phyloP scores from a whole-genome alignment of 768 basidiomycete species.

The Lactarius vividus region DNA sequence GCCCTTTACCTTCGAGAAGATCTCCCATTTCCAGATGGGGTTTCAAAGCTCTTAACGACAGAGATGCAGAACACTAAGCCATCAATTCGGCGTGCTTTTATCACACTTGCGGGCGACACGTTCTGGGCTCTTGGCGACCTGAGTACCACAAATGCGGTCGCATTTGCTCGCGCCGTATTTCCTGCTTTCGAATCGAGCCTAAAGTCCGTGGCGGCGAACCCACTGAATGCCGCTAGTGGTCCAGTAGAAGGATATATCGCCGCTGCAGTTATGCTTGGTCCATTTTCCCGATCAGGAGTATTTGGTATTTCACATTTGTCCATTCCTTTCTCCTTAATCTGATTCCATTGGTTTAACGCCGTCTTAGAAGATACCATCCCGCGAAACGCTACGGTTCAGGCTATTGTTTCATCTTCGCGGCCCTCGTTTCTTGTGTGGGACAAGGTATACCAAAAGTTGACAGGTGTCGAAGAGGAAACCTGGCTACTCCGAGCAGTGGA shows the following conservation, averaged over 20 bases:
- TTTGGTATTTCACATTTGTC: conserved; percentile 47
- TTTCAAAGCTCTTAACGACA: conserved; percentile 53
- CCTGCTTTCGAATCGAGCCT: conserved; percentile 68
- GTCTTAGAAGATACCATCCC: conserved; percentile 47
- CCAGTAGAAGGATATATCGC: conserved; percentile 87
- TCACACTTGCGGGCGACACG: conserved; percentile 57
- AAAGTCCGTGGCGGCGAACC: conserved; percentile 61
- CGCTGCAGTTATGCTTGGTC: conserved; percentile 63
- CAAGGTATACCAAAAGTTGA: conserved; percentile 75
- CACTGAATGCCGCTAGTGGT: conserved; percentile 56
- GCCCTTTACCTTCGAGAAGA: conserved; percentile 47
- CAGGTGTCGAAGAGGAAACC: conserved; percentile 55
- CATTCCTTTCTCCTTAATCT: conserved; percentile 20
- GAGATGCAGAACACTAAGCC: conserved; percentile 73
- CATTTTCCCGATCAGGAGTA: conserved; percentile 47
- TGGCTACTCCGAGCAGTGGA: conserved; percentile 76
- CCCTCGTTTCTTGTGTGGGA: conserved; percentile 88
- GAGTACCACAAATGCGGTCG: conserved; percentile 41
- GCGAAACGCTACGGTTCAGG: conserved; percentile 46
- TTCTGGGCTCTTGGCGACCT: conserved; percentile 48
- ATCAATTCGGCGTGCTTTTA: conserved; percentile 57
- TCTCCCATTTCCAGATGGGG: conserved; percentile 43
- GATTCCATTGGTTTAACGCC: conserved; percentile 20
- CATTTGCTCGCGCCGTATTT: conserved; percentile 53
- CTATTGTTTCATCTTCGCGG: conserved; percentile 54